A percentile compares a stretch with the other conserved stretches of the same genome.
Evolutionary conservation across 1,284 basidiomycete species (phyloP).

Genomic region (Porodaedalea pini): DNA sequence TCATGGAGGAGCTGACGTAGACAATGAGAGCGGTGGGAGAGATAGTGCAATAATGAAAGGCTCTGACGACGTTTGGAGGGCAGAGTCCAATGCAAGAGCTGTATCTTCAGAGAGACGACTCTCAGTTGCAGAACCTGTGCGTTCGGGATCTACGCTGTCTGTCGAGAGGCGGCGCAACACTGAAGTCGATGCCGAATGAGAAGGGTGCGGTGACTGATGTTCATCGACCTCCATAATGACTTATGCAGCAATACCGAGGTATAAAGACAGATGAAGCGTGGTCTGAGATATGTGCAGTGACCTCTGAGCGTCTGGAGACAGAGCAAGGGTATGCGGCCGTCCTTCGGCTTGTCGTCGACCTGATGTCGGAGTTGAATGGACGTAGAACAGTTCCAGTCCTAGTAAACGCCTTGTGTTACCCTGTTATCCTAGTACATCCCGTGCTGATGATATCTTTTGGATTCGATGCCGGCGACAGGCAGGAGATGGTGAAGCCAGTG

Average conservation of each 20-base stretch:
- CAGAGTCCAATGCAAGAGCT: constrained; percentile 1
- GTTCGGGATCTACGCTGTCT: too few relatives aligned
- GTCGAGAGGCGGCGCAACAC: background rate
- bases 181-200: background rate
- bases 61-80: background rate
- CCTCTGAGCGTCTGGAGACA: too few relatives aligned
- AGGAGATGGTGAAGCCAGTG: too few relatives aligned
- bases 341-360: background rate
- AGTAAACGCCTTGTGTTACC: too few relatives aligned
- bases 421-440: too few relatives aligned
- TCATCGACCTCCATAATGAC: background rate
- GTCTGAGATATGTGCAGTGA: too few relatives aligned
- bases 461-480: too few relatives aligned
- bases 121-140: background rate
- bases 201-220: background rate
- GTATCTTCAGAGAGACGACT: constrained; percentile 1
- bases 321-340: background rate
- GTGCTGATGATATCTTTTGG: too few relatives aligned
- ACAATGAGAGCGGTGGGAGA: background rate
- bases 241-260: background rate
- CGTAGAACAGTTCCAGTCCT: too few relatives aligned
- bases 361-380: background rate
- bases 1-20: background rate
- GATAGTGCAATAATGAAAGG: background rate
- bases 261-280: too few relatives aligned